Base-by-base conservation (phyloP, 2,329 filamentous ascomycete species). In the Fusarium sarcochroum region DNA sequence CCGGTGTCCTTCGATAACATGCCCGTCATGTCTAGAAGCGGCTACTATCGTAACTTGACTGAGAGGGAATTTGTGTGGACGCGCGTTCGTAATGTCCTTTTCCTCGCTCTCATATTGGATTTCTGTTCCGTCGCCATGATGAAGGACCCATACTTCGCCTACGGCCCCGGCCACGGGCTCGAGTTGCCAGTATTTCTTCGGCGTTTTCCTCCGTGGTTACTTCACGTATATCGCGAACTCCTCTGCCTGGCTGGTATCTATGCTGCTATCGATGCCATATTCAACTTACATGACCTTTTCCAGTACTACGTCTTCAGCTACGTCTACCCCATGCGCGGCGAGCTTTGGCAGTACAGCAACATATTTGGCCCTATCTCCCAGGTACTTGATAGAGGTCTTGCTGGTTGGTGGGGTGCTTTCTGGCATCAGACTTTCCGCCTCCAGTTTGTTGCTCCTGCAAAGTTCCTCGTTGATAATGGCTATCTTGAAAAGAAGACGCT, bases 361-460 rank as follows among this genome's bases (percentile, higher is more conserved):
- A 81, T 86, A 6, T 84, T 89, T 61, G 90, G 91, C 14, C 82
- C 82, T 20, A 80, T 86, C 56, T 72, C 73, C 1, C 79, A 83
- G 25, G 83, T 94, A 3, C 79, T 90, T 13, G 87, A 93, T 64
- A 83, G 88, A 60, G 94, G 95, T 0, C 82, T 98, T 3, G 85
- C 87, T 1, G 94, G 94, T 1, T 91, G 91, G 80, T 98, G 95
- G 95, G 90, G 92, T 44, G 84, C 83, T 21, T 95, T 89, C 85
- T 98, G 95, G 95, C 95, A 98, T 78, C 94, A 98, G 79, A 90
- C 91, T 4, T 97, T 97, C 80, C 91, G 94, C 1, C 86, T 89
- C 56, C 89, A 87, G 4, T 94, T 95, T 74, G 80, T 87, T 38
- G 85, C 89, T 6, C 90, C 91, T 0, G 81, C 85, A 1, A 78